These are phyloP conservation scores for Amanita inopinata DNA, from an alignment of 768 basidiomycete species.

Conservation along the genomic window DNA sequence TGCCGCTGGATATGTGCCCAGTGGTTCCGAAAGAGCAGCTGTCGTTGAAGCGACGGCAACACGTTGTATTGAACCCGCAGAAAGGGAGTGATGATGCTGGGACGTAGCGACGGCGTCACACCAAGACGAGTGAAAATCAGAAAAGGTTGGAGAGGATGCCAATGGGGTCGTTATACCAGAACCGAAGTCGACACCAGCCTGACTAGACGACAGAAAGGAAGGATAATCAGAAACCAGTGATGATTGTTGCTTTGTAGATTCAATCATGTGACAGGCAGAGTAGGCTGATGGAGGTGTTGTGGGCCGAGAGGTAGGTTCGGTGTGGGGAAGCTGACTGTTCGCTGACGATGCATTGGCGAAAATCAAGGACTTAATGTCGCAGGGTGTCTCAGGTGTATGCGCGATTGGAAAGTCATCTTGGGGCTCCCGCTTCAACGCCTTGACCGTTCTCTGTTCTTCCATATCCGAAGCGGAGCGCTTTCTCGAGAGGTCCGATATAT, in stretches of 20 bases:
- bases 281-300: constrained; percentile 25
- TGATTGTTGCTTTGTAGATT: constrained; percentile 18
- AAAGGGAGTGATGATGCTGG: constrained; percentile 34
- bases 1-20: constrained; percentile 12
- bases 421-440: constrained; percentile 39
- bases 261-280: constrained; percentile 20
- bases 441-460: constrained; percentile 32
- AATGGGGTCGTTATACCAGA: constrained; percentile 11
- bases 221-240: constrained; percentile 14
- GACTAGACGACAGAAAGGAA: constrained; percentile 15
- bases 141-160: constrained; percentile 17
- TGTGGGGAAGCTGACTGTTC: background rate
- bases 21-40: constrained; percentile 14
- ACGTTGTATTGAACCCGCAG: constrained; percentile 25
- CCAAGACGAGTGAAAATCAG: constrained; percentile 28
- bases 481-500: constrained; percentile 28
- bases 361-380: constrained; percentile 1
- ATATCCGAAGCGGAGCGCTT: constrained; percentile 36
- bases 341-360: background rate
- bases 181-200: constrained; percentile 14
- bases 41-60: constrained; percentile 1
- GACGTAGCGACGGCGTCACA: constrained; percentile 27
- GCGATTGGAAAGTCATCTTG: constrained; percentile 29
- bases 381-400: constrained; percentile 8
- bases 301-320: constrained; percentile 18